Conservation (phyloP, 1,139 yeast species). For the Yamadazyma triangularis region DNA sequence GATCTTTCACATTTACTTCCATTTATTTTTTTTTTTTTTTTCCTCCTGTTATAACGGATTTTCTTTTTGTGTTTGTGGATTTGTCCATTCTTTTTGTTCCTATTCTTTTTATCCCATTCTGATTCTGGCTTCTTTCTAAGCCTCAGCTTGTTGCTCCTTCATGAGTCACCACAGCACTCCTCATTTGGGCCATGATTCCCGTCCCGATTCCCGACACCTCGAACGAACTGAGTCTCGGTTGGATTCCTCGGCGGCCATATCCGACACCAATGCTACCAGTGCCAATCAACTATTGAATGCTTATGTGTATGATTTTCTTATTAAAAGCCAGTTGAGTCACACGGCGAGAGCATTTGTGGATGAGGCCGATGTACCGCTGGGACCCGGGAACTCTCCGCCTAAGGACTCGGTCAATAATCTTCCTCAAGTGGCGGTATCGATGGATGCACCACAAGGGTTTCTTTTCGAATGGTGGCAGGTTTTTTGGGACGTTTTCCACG, state of each 20-base stretch:
- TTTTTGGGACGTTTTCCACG: conserved; percentile 91
- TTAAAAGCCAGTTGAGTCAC: conserved; percentile 66
- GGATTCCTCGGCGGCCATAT: conserved; percentile 18
- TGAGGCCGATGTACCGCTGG: conserved; percentile 76
- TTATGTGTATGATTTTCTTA: conserved; percentile 79
- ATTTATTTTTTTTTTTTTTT: too few relatives aligned
- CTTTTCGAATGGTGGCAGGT: conserved; percentile 95
- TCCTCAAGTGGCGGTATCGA: conserved; percentile 48
- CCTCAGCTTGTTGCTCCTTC: too few relatives aligned
- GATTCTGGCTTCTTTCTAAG: too few relatives aligned
- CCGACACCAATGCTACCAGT: conserved; percentile 51
- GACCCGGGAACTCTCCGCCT: too few relatives aligned
- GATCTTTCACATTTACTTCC: too few relatives aligned
- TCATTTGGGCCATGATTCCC: conserved; percentile 14
- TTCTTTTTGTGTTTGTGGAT: too few relatives aligned
- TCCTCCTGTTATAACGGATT: too few relatives aligned
- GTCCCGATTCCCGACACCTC: conserved; percentile 1
- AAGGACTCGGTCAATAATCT: too few relatives aligned
- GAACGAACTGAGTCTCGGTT: conserved; percentile 3
- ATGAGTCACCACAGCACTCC: conserved; percentile 40
- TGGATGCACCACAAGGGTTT: conserved; percentile 86
- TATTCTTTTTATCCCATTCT: too few relatives aligned
- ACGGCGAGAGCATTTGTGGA: conserved; percentile 69
- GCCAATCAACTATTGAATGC: conserved; percentile 72
- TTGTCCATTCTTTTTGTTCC: too few relatives aligned